Evolutionary conservation across 495 filamentous ascomycete species (phyloP), one percentile per base, ranked within the genome.

Genomic region (Cetradonia linearis): DNA sequence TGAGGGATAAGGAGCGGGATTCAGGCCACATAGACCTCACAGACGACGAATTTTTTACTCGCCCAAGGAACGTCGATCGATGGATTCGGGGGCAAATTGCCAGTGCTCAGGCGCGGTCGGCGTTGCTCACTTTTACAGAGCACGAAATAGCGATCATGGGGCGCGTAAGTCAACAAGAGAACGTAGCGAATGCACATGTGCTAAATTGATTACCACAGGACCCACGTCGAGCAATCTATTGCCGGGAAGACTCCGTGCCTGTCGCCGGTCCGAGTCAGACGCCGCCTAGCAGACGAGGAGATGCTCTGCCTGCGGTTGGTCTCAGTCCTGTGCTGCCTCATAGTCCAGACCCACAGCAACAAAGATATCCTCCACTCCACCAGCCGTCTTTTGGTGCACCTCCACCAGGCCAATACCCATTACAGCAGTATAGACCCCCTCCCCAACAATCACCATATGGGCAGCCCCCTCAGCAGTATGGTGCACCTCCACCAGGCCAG

Each of bases 361-460:
- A 72, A 47, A 71, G 71, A 52, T 70, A 70, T 57, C 72, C 69
- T 50, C 67, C 65, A 16, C 64, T 66, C 9, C 69, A 70, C 53
- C 71, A 68, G 59, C 67, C 65, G 49, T 67, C 65, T 37, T 74
- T 71, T 55, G 68, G 67, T 48, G 49, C 63, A 36, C 69, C 70
- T 36, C 72, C 74, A 18, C 74, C 74, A 54, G 68, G 69, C 33
- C 64, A 65, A 49, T 65, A 58, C 34, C 58, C 54, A 53, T 65
- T 62, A 55, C 67, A 65, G 57, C 67, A 65, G 28, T 63, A 65
- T n/a, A 67, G 67, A 23, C 66, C 64, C 6, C 70, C 70, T 55
- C 66, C 54, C 23, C 47, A 60, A 49, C 67, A 64, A 13, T 61
- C 55, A 52, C 56, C 40, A n/a, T 69, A 70, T 55, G 66, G 62